Evolutionary conservation across 2,329 filamentous ascomycete genomes (phyloP).

Genomic region (Curvularia sp.): DNA sequence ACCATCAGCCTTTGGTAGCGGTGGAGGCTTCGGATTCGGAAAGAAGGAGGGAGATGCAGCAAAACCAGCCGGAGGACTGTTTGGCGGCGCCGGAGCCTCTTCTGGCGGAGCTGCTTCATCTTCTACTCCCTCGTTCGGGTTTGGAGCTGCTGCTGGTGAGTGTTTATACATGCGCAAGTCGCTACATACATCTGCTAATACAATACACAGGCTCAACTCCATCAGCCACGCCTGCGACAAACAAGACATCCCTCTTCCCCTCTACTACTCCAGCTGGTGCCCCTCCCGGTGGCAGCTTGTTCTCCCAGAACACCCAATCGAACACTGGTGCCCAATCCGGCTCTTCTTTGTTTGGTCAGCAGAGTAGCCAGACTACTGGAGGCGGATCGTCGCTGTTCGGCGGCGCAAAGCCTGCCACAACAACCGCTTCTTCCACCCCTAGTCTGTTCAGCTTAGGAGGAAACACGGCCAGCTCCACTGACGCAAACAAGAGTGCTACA

Average conservation of each 20-base stretch:
- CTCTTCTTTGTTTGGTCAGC: conserved; percentile 31
- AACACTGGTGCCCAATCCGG: conserved; percentile 19
- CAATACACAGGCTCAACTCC: conserved; percentile 29
- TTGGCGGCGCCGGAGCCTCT: conserved; percentile 19
- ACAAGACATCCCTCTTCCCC: conserved; percentile 47
- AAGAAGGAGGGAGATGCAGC: conserved; percentile 32
- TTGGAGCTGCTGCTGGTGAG: conserved; percentile 21
- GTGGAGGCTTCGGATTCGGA: conserved; percentile 26
- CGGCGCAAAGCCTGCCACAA: conserved; percentile 34
- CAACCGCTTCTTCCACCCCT: conserved; percentile 34
- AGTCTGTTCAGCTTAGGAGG: conserved; percentile 36
- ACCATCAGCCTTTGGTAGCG: conserved; percentile 19
- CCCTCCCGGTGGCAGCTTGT: conserved; percentile 43
- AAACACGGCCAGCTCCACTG: conserved; percentile 38
- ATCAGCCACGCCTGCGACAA: conserved; percentile 45
- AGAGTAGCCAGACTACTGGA: conserved; percentile 19
- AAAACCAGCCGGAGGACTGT: conserved; percentile 34
- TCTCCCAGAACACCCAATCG: conserved; percentile 33
- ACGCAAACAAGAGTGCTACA: conserved; percentile 42
- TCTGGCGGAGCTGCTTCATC: conserved; percentile 26
- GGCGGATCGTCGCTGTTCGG: conserved; percentile 26
- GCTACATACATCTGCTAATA: conserved; percentile 16
- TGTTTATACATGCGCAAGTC: conserved; percentile 3
- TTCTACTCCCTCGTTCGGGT: conserved; percentile 25
- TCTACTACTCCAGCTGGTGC: conserved; percentile 51